Evolutionary conservation across 2,329 filamentous ascomycete species (phyloP), one percentile per base, ranked within the genome.

Genomic region (Diaporthe sp.): DNA sequence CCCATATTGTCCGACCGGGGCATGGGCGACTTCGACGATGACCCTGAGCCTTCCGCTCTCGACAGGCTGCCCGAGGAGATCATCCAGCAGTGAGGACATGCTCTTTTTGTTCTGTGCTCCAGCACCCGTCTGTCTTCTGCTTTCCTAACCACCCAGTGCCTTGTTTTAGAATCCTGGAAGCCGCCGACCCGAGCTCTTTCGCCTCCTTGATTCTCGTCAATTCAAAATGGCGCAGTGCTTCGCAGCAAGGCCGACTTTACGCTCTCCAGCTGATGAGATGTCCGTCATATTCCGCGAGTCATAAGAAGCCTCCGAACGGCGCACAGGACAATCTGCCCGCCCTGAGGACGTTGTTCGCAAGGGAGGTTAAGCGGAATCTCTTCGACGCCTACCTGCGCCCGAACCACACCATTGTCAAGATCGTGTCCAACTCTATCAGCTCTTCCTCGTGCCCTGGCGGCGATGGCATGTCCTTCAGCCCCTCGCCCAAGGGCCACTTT

Each of bases 341-440:
- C 28, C 86, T 96, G 44, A 93, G 94, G 74, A 88, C 87, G 28
- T 86, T 90, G 37, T 96, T 97, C 80, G 88, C 91, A 12, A 88
- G 88, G 68, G 92, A 96, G 81, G 90, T 93, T 78, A 94, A 95
- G 83, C 90, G 94, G 75, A 95, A 94, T 84, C 87, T 95, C 67
- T 96, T 96, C 82, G 92, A 94, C 79, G 91, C 92, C 49, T 96
- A 94, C 82, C 83, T 95, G 71, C 90, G 93, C 25, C 94, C 94
- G 5, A 89, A 85, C 76, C 88, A 90, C 80, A 96, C 93, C 8
- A 87, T 94, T 60, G 90, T 98, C 80, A 96, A 94, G 81, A 87
- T 98, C 71, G 92, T 97, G 17, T 97, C 94, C 51, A 95, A 93
- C 68, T 95, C 94, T 8, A 94, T 94, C 79, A 96, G 94, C 82